Base-by-base conservation (phyloP, 768 basidiomycete species). In the Leucocoprinus sp. region DNA sequence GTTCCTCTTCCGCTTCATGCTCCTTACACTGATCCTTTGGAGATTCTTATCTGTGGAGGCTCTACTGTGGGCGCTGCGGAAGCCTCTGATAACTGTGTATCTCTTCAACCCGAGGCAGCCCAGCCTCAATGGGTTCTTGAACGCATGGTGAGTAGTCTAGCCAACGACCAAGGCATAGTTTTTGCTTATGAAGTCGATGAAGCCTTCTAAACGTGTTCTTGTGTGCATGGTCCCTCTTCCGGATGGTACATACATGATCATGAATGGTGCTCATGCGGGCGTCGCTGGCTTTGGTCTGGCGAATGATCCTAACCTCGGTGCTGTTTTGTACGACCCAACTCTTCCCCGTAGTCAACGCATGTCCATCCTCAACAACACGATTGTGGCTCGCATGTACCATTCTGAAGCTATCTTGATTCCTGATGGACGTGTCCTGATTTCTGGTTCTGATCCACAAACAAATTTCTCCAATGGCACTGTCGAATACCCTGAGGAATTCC, bases 141-240 rank as follows among this genome's bases (percentile, higher is more conserved):
- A 58, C 76, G 87, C 40, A 89, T 89, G 87, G 86, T 85, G 33
- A 37, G 78, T 61, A 14, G 7, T 34, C 37, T 19, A 9, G 5
- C 12, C 19, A 37, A 26, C 31, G 4, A 31, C 2, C 22, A 35
- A 21, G 8, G 37, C 38, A 19, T 43, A 45, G 27, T 34, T n/a
- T n/a, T 6, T 87, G 84, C 82, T 84, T 29, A 42, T 75, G 61
- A 23, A 24, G 31, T n/a, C 23, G 4, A 21, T 42, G 1, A 46
- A 84, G 82, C 82, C 82, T 4, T 82, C 78, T 0, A 69, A 68
- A 50, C 78, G 87, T 47, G 87, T 89, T 14, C 82, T 90, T 81
- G 65, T 82, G 1, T 84, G 82, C 65, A 79, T 85, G 62, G 80
- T 74, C 39, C 69, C 77, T 0, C 71, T 88, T 26, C 85, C 86